Conservation (phyloP, 305 asterid species). For the Solanum hybrid region DNA sequence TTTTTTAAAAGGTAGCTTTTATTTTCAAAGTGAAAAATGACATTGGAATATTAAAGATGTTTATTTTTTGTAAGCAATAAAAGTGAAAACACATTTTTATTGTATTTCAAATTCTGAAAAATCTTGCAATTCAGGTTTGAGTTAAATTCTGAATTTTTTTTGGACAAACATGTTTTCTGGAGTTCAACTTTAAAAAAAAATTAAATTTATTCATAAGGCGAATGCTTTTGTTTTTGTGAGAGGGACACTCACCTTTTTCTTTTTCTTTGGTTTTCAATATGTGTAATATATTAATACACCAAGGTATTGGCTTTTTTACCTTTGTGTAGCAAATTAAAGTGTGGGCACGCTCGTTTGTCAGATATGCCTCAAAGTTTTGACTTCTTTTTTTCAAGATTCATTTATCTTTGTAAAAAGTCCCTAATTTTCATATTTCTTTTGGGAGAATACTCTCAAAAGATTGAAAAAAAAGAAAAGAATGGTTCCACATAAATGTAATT, state of each 20-base stretch:
- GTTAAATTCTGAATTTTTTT: too few species aligned
- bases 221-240: not conserved
- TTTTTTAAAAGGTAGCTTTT: not conserved
- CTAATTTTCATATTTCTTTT: not conserved
- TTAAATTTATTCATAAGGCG: not conserved
- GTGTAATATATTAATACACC: not conserved
- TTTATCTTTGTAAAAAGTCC: not conserved
- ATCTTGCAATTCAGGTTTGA: not conserved
- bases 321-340: not conserved
- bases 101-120: not conserved
- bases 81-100: not conserved
- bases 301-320: not conserved
- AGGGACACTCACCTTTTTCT: not conserved
- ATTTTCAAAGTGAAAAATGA: not conserved
- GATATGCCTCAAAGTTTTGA: slow-evolving; percentile 39
- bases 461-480: not conserved
- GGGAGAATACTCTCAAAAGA: not conserved
- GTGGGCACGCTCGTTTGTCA: slow-evolving; percentile 1
- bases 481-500: not conserved
- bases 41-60: not conserved
- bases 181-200: not conserved
- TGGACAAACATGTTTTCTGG: not conserved
- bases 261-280: not conserved
- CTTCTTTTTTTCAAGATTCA: slow-evolving; percentile 32
- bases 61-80: too few species aligned